Evolutionary conservation across 1,284 basidiomycete species (phyloP).

Genomic region (Ceratobasidium sp.): DNA sequence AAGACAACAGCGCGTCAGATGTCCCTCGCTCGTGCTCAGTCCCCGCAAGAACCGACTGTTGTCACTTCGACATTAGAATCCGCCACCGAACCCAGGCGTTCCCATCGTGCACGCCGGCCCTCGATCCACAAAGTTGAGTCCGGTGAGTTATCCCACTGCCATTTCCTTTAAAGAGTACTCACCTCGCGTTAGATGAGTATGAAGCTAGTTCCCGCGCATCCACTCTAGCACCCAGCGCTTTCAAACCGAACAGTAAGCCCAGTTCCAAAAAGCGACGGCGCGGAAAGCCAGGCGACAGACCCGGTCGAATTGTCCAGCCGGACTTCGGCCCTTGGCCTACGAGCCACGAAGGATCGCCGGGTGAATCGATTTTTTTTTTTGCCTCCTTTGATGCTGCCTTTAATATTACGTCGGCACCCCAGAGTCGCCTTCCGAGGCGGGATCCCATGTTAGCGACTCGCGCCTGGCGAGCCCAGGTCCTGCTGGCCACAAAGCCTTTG

Average conservation of each 20-base stretch:
- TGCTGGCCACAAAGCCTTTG: background rate
- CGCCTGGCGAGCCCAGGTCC: background rate
- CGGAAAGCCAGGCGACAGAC: background rate
- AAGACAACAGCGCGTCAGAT: too few species aligned
- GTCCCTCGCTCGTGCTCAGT: too few species aligned
- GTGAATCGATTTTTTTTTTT: background rate
- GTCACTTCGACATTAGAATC: background rate
- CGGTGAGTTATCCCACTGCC: background rate
- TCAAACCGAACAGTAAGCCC: too few species aligned
- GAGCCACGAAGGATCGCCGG: conserved; percentile 10
- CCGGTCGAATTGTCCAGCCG: conserved; percentile 7
- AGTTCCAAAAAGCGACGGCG: background rate
- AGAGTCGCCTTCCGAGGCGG: conserved; percentile 3
- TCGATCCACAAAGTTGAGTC: conserved; percentile 14
- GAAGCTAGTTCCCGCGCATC: conserved; percentile 5
- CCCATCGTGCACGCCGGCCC: background rate
- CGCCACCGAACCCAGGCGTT: background rate
- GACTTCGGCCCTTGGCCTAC: background rate
- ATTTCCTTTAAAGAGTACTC: background rate
- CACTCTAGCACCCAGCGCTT: background rate
- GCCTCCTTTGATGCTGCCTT: background rate
- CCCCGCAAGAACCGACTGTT: too few species aligned
- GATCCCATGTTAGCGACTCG: conserved; percentile 11
- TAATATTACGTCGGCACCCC: too few species aligned
- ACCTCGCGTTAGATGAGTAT: background rate